Conservation (phyloP, 1,139 yeast species). For the Yamadazyma songkhlaensis region DNA sequence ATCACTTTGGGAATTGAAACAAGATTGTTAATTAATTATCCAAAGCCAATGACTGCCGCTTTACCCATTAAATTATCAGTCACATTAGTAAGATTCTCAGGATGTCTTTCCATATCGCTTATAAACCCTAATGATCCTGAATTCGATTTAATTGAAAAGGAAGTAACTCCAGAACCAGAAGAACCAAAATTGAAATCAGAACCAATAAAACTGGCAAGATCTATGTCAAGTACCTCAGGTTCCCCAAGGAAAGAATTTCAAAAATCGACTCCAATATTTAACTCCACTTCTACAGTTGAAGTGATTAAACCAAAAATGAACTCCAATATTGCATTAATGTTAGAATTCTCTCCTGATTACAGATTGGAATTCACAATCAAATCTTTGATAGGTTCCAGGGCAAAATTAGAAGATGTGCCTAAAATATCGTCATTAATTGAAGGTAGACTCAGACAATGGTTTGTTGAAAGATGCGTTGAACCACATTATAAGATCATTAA, state of each 20-base stretch:
- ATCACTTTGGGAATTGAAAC: slow-evolving; percentile 90
- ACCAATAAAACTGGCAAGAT: slow-evolving; percentile 2
- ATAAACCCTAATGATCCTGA: slow-evolving; percentile 50
- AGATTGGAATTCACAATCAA: slow-evolving; percentile 81
- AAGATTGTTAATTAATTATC: slow-evolving; percentile 74
- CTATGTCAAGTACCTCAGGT: slow-evolving; percentile 2
- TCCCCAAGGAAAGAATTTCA: neutral
- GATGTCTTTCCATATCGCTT: slow-evolving; percentile 80
- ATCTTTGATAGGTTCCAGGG: slow-evolving; percentile 87
- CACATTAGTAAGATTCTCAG: slow-evolving; percentile 90
- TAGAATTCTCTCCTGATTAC: slow-evolving; percentile 90
- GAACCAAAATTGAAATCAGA: neutral
- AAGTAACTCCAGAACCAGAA: neutral
- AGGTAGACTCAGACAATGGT: slow-evolving; percentile 80
- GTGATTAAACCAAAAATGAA: slow-evolving; percentile 3
- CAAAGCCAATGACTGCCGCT: slow-evolving; percentile 80
- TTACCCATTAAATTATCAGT: slow-evolving; percentile 82
- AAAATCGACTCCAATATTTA: neutral
- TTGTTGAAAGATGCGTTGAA: slow-evolving; percentile 87
- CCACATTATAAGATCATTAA: slow-evolving; percentile 86
- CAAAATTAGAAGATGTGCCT: slow-evolving; percentile 90
- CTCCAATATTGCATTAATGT: slow-evolving; percentile 69
- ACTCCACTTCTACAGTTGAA: slow-evolving; percentile 58
- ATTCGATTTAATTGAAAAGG: slow-evolving; percentile 11
- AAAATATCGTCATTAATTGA: slow-evolving; percentile 85